Percentiles rank a stretch among this genome's conserved stretches.
These are phyloP conservation scores for Oryza punctata DNA, from an alignment of 176 grass and related monocot genomes.

Conservation along the genomic window DNA sequence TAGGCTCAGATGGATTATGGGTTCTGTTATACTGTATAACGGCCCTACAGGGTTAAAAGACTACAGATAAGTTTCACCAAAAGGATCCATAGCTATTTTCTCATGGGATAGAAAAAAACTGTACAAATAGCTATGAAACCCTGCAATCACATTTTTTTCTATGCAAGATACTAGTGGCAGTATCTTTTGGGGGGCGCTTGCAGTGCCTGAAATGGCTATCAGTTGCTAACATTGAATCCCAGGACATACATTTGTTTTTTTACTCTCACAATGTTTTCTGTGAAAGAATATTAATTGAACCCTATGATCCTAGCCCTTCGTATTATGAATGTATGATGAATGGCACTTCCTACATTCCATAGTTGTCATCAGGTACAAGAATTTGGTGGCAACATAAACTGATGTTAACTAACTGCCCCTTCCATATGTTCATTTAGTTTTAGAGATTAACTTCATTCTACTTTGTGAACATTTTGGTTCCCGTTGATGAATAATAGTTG, in stretches of 20 bases:
- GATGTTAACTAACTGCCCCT: neutral
- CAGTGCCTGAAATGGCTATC: neutral
- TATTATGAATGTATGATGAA: neutral
- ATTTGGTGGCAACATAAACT: neutral
- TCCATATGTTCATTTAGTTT: neutral
- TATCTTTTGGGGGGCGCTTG: neutral
- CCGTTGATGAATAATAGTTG: neutral
- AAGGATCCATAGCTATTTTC: neutral
- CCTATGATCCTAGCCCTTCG: neutral
- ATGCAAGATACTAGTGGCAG: slow-evolving; percentile 4
- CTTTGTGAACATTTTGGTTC: neutral
- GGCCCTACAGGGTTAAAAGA: neutral
- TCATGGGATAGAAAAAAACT: neutral
- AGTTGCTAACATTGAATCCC: slow-evolving; percentile 6
- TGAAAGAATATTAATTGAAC: neutral
- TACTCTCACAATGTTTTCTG: neutral
- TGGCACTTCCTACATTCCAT: neutral
- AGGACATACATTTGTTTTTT: neutral
- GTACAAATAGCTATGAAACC: neutral
- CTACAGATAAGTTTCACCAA: neutral
- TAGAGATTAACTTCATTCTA: neutral
- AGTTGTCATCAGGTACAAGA: neutral
- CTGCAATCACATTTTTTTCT: neutral
- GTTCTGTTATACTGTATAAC: neutral
- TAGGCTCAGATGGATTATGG: neutral